Evolutionary conservation across 192 early-diverging fungal genomes (phyloP), one percentile per base, ranked within the genome.

Genomic region (Geosiphon pyriformis): DNA sequence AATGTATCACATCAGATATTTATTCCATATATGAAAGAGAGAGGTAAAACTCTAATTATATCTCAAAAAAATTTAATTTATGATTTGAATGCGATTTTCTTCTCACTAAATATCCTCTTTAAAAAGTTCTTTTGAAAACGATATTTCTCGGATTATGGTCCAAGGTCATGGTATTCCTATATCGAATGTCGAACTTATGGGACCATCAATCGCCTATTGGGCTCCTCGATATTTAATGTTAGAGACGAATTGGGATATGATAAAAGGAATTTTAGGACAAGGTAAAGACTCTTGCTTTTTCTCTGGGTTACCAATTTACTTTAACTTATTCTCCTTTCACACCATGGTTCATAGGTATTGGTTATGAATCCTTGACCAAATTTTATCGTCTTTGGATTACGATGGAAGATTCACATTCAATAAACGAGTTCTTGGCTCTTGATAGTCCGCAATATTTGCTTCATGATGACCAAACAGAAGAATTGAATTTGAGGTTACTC

Each of bases 161-260:
- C 25, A 54, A 12, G 63, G 63, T 26, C 63, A 65, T 26, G 63
- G 63, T 32, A 33, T 65, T 25, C 50, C 63, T 25, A 35, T 53
- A 12, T 35, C 25, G 10, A 3, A 65, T 54, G 20, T 65, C 2
- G 63, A 53, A 6, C 12, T 22, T 35, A 47, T 65, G n/a, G 63
- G 63, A 10, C 63, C 63, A 35, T 65, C 63, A 4, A 65, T 65
- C 12, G 63, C 63, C 17, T 65, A 53, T 37, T 65, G 63, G 63
- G 52, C 63, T 33, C 33, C 50, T 4, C 22, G 30, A 25, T 50
- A 35, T 35, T 22, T 18, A 12, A 65, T 65, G 22, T 20, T 26
- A 10, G 63, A 65, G 53, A 65, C 33, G 30, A 47, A 65, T 54
- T 65, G 63, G 63, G 31, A 34, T 10, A 1, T 27, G 17, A 18